These are phyloP conservation scores for Gloeostereum incarnatum DNA, from an alignment of 768 basidiomycete genomes.

Conservation along the genomic window DNA sequence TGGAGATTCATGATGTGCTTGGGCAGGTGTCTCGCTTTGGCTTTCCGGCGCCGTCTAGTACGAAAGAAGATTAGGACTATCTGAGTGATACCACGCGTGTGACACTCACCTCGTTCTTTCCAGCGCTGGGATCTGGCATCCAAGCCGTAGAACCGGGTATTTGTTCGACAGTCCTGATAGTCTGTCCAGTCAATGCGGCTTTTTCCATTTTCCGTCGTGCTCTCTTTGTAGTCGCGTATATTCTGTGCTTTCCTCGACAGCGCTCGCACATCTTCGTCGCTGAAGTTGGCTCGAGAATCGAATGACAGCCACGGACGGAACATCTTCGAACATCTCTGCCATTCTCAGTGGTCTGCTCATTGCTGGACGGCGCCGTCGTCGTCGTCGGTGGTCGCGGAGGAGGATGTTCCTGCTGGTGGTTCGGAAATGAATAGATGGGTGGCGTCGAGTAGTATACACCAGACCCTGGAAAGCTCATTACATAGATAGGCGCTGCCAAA, in stretches of 20 bases:
- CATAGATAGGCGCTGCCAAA: too few species aligned
- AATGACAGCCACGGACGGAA: constrained; percentile 35
- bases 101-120: neutral
- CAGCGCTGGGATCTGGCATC: constrained; percentile 4
- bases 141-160: constrained; percentile 3
- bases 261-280: constrained; percentile 42
- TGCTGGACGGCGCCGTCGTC: too few species aligned
- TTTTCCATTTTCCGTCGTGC: constrained; percentile 43
- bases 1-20: neutral
- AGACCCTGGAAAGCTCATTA: neutral
- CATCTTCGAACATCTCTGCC: too few species aligned
- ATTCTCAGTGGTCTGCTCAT: too few species aligned
- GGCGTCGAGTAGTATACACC: neutral
- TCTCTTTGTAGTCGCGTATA: constrained; percentile 42
- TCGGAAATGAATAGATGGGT: neutral
- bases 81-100: neutral
- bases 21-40: neutral
- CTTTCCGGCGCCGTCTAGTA: neutral
- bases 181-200: constrained; percentile 19
- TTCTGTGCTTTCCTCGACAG: constrained; percentile 40
- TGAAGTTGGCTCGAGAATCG: constrained; percentile 17
- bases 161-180: neutral
- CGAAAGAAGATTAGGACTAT: neutral
- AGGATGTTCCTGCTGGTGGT: neutral
- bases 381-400: neutral